Evolutionary conservation across 768 basidiomycete genomes (phyloP), one percentile per base, ranked within the genome.

Genomic region (Suillus tomentosus): DNA sequence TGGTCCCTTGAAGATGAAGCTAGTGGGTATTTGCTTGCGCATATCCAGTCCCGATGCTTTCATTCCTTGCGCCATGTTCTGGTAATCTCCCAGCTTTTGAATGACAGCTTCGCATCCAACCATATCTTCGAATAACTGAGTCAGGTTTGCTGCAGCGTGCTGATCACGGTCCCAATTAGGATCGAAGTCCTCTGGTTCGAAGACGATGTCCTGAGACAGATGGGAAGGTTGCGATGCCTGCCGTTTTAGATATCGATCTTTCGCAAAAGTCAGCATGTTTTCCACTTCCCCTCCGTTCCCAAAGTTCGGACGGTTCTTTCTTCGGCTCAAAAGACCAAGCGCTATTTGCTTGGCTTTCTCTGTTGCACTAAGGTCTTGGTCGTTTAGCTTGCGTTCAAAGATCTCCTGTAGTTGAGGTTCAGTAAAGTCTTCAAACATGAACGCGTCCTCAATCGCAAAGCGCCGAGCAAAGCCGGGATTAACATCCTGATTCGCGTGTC

Each of bases 1-100:
- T 5, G 89, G 89, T 0, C 89, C 89, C 68, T 87, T 90, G 79
- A 91, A 90, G 2, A 90, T 74, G 61, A 89, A 91, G 51, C 80
- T 80, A 22, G 74, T 88, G 0, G 89, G 88, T 43, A 90, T 82
- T n/a, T 80, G 76, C 22, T 81, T 77, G 4, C 82, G 78, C n/a
- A 79, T 72, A 62, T 87, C 81, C 37, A 78, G 69, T 4, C 79
- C 78, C 34, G 76, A 71, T 1, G 67, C 68, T 68, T 82, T 84
- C 73, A 81, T 78, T 17, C 67, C 73, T 4, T 64, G 69, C 1
- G 84, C 83, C 36, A 86, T 80, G 58, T 78, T 73, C 68, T 90
- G 89, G 62, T 82, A 88, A 13, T 75, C 72, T n/a, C 71, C 69
- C 3, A 90, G 76, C 65, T 81, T 83, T 60, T 73, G 67, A 1